phyloP scores from a whole-genome alignment of 2,329 filamentous ascomycete genomes.

The Colletotrichum kahawae region DNA sequence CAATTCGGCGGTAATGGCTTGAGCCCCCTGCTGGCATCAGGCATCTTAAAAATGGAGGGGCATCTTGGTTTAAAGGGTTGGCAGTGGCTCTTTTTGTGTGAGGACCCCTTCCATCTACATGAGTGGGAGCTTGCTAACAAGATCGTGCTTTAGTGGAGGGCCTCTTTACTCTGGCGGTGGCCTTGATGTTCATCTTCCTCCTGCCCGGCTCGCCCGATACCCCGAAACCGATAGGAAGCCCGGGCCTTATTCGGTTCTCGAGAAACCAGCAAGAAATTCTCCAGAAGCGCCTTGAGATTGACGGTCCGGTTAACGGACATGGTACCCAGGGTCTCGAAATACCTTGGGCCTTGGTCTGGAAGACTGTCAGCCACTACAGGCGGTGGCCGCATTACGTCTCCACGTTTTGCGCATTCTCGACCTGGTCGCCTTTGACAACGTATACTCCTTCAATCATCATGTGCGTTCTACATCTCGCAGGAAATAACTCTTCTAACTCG shows the following conservation, averaged over 20 bases:
- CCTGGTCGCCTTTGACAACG: conserved; percentile 56
- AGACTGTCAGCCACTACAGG: conserved; percentile 47
- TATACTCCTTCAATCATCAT: conserved; percentile 54
- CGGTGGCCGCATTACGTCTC: conserved; percentile 55
- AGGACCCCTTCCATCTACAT: background rate
- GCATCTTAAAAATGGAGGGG: conserved; percentile 49
- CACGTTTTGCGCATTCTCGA: conserved; percentile 56
- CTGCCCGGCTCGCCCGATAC: conserved; percentile 47
- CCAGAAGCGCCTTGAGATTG: conserved; percentile 36
- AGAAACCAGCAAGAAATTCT: conserved; percentile 36
- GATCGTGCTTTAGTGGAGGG: conserved; percentile 43
- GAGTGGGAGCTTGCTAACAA: background rate
- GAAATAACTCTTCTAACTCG: background rate
- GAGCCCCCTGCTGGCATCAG: conserved; percentile 52
- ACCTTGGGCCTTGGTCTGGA: conserved; percentile 42
- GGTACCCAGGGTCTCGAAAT: conserved; percentile 41
- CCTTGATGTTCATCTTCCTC: conserved; percentile 42
- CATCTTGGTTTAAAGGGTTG: conserved; percentile 46
- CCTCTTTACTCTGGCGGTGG: conserved; percentile 45
- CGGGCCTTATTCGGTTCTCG: conserved; percentile 42
- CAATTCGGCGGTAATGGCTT: conserved; percentile 57
- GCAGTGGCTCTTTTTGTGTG: conserved; percentile 57
- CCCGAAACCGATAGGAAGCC: conserved; percentile 41
- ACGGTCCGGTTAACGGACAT: conserved; percentile 33
- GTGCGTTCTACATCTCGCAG: conserved; percentile 24